phyloP scores from a whole-genome alignment of 1,284 basidiomycete genomes.

The Cutaneotrichosporon cavernicola region DNA sequence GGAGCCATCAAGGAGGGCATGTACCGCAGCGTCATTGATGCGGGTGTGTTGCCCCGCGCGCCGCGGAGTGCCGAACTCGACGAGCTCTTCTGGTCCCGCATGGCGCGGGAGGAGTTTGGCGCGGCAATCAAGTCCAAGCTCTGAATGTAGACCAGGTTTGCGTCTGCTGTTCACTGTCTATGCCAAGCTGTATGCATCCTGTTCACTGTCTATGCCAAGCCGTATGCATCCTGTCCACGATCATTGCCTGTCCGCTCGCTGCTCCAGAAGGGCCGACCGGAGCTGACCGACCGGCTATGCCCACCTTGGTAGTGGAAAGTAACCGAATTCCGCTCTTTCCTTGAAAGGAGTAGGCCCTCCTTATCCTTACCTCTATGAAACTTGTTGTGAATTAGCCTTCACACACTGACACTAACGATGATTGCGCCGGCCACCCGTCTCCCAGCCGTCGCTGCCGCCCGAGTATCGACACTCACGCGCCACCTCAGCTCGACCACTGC shows the following conservation, averaged over 20 bases:
- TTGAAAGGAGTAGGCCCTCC: not conserved
- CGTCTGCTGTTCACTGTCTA: not conserved
- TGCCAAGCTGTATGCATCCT: not conserved
- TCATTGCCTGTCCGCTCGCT: not conserved
- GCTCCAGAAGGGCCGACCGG: not conserved
- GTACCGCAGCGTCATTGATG: not conserved
- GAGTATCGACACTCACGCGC: conserved; percentile 18
- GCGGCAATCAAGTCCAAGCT: too few species aligned
- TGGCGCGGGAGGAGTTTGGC: not conserved
- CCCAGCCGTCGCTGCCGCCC: conserved; percentile 12
- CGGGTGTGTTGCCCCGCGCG: not conserved
- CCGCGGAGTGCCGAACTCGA: not conserved
- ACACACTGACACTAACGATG: not conserved
- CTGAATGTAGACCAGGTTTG: too few species aligned
- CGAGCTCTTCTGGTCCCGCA: conserved; percentile 2
- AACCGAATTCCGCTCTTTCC: not conserved
- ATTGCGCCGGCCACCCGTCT: not conserved
- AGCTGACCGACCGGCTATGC: not conserved
- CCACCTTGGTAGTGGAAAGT: not conserved
- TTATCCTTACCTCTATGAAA: not conserved
- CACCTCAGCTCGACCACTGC: conserved; percentile 12
- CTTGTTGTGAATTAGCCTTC: not conserved
- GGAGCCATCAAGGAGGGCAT: conserved; percentile 6
- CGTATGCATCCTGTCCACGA: conserved; percentile 1
- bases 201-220: not conserved